phyloP scores from a whole-genome alignment of 441 rosid genomes.

The Syzygium syzygioides region DNA sequence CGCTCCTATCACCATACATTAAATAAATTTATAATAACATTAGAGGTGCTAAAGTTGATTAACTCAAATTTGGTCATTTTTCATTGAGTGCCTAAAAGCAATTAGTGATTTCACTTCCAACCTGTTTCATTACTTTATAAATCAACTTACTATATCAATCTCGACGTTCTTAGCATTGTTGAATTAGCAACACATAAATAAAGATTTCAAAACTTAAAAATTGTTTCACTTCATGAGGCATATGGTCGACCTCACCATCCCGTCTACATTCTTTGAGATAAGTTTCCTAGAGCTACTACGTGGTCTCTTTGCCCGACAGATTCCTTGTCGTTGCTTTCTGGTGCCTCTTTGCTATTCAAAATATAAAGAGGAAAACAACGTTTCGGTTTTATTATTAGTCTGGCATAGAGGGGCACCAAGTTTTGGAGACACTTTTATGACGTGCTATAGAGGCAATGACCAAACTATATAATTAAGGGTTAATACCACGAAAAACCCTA shows the following conservation, averaged over 20 bases:
- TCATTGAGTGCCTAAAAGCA: not conserved
- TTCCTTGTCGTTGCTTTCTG: not conserved
- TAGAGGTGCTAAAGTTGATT: not conserved
- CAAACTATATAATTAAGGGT: not conserved
- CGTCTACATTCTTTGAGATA: not conserved
- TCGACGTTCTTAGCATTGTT: not conserved
- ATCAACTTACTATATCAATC: not conserved
- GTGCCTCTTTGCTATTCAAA: not conserved
- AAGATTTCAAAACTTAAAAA: not conserved
- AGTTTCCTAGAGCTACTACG: not conserved
- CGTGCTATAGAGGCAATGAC: not conserved
- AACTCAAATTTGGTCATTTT: not conserved
- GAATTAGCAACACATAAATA: not conserved
- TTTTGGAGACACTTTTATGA: not conserved
- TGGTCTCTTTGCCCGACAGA: not conserved
- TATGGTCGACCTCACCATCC: not conserved
- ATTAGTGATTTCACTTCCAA: not conserved
- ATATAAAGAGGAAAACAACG: not conserved
- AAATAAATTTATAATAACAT: not conserved
- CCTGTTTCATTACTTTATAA: not conserved
- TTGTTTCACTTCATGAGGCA: not conserved
- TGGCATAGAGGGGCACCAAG: not conserved
- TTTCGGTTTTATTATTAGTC: not conserved
- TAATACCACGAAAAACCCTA: too few species aligned
- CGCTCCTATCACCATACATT: not conserved